Evolutionary conservation across 306 rosid species (phyloP), one percentile per base, ranked within the genome.

Genomic region (Dalbergia cultrata): DNA sequence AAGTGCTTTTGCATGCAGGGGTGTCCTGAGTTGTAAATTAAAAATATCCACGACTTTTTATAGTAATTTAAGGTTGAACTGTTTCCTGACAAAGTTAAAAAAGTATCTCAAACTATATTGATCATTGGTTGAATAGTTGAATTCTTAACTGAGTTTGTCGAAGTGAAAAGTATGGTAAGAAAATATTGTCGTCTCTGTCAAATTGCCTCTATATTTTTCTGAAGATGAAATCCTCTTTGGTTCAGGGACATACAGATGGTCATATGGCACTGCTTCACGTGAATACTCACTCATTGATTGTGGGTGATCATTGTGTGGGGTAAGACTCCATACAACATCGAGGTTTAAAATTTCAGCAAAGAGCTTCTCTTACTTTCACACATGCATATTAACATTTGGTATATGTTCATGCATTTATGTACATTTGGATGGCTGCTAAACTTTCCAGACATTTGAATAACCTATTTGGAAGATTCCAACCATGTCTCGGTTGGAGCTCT

Each of bases 241-340:
- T 85, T 59, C 84, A 94, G 98, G 97, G 97, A 77, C 98, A 94
- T 84, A 94, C 98, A 56, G 98, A 94, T 92, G 98, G 97, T 64
- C 98, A 94, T 84, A 82, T 92, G 94, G 96, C 81, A 7, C 81
- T 94, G 82, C 96, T 90, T 86, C 97, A 94, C 64, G 82, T 79
- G 73, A 80, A 85, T 37, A 88, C 96, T 52, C 71, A 90, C 80
- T 89, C 97, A 74, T 75, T 94, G 83, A 86, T 94, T 81, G 97
- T 90, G 0, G 98, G 98, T 75, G 98, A 94, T 86, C 98, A 94
- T 71, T 94, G 98, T 79, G 89, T 94, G 35, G 97, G 98, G 98
- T 94, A 88, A 94, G 91, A 77, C 80, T 85, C 75, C 26, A 16
- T 77, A 72, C 53, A 72, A 58, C 72, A 54, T 58, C 43, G 21